Base-by-base conservation (phyloP, 2,329 filamentous ascomycete genomes). In the Pyrenophora seminiperda region DNA sequence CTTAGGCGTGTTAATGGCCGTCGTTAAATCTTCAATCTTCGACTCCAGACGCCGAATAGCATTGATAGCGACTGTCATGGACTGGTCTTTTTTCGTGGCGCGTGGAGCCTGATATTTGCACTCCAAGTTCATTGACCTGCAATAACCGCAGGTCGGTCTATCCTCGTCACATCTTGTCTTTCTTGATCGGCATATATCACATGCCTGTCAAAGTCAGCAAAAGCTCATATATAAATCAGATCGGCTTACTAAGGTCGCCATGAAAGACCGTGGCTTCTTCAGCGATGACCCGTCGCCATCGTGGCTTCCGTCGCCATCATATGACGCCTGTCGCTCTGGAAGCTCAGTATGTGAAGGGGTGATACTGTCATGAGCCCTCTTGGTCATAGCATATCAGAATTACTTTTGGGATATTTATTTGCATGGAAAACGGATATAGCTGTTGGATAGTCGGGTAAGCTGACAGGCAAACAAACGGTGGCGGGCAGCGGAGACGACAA, bases 151-250 rank as follows among this genome's bases (percentile, higher is more conserved):
- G 39, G 58, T 63, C 27, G 80, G 80, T 24, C 77, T 71, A 50
- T 80, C 80, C 63, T 82, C 80, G 53, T 83, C 80, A 63, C 80
- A 83, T 68, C 79, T 67, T 14, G 79, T 81, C 67, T 82, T 82
- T 59, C 80, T 79, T 40, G 77, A 67, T 19, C 80, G 73, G 59
- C 80, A 83, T 13, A 74, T 76, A 58, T 83, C 79, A 58, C 80
- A 83, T 2, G 80, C 80, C 79, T 72, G 27, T 10, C n/a, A 11
- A 13, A 5, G 37, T 65, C 32, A 68, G 48, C 19, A 30, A 3
- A n/a, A 2, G 11, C 9, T 9, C 3, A n/a, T 17, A 17, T 7
- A 24, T 2, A 31, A 31, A 20, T n/a, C 11, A 4, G 31, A 45
- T 14, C 7, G 15, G 45, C 55, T 41, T 27, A 69, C 68, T 49